phyloP scores from a whole-genome alignment of 306 rosid genomes.

The Vigna nakashimae region DNA sequence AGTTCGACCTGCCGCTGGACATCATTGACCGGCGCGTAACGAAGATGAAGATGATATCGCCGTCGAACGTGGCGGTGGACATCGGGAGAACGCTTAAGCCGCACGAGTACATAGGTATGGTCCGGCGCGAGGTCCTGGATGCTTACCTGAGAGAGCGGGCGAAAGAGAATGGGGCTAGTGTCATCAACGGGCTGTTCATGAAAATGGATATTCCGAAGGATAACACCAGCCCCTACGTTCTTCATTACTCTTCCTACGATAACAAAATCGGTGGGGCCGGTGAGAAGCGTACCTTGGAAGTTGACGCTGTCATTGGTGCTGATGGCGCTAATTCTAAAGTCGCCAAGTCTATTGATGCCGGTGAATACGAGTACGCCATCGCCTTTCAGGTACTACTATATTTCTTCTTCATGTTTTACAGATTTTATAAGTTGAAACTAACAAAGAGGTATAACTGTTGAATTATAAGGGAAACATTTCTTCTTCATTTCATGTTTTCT shows the following conservation, averaged over 20 bases:
- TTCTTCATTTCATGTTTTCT: too few relatives aligned
- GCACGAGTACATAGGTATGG: conserved; percentile 98
- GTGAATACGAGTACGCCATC: conserved; percentile 95
- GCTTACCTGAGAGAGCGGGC: conserved; percentile 76
- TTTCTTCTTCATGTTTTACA: neutral
- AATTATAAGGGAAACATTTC: too few relatives aligned
- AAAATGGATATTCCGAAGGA: conserved; percentile 83
- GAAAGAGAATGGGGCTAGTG: conserved; percentile 72
- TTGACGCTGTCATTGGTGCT: conserved; percentile 96
- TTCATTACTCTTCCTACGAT: conserved; percentile 77
- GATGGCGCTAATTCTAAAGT: conserved; percentile 97
- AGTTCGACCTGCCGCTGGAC: conserved; percentile 85
- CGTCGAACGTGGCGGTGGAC: conserved; percentile 96
- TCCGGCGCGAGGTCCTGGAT: conserved; percentile 90
- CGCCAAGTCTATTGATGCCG: conserved; percentile 89
- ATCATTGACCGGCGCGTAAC: conserved; percentile 95
- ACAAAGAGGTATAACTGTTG: too few relatives aligned
- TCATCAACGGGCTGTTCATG: conserved; percentile 85
- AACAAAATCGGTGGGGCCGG: conserved; percentile 76
- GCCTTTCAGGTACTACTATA: conserved; percentile 78
- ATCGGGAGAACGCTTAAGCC: conserved; percentile 87
- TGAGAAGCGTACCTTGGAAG: conserved; percentile 76
- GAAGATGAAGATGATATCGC: conserved; percentile 98
- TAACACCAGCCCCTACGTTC: conserved; percentile 65
- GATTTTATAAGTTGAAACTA: too few relatives aligned